Percentiles rank a stretch among this genome's conserved stretches.
These are phyloP conservation scores for Amphicarpaea edgeworthii DNA, from an alignment of 306 rosid species.

Conservation along the genomic window DNA sequence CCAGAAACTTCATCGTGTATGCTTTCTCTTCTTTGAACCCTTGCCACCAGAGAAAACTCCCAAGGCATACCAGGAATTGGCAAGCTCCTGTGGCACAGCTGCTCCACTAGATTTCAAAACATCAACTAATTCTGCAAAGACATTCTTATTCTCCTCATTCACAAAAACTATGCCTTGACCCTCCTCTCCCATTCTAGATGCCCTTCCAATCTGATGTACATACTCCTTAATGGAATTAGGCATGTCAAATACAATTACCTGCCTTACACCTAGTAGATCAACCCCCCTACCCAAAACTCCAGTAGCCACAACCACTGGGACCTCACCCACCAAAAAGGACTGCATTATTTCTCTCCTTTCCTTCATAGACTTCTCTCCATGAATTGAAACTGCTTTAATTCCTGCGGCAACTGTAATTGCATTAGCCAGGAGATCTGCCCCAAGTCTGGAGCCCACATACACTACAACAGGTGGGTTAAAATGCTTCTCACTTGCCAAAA, in stretches of 20 bases:
- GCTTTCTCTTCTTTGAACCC: conserved; percentile 55
- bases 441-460: conserved; percentile 78
- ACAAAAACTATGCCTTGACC: conserved; percentile 79
- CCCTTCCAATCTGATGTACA: conserved; percentile 89
- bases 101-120: conserved; percentile 72
- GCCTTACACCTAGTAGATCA: conserved; percentile 80
- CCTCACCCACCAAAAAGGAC: conserved; percentile 71
- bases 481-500: conserved; percentile 71
- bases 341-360: conserved; percentile 86
- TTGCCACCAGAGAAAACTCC: conserved; percentile 49
- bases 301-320: conserved; percentile 82
- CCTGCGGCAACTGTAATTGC: conserved; percentile 76
- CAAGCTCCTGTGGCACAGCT: conserved; percentile 75
- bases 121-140: conserved; percentile 66
- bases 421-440: conserved; percentile 84
- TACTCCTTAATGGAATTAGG: conserved; percentile 84
- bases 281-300: conserved; percentile 89
- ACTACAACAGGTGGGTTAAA: conserved; percentile 81
- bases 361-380: conserved; percentile 86
- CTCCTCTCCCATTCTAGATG: conserved; percentile 89
- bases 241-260: conserved; percentile 84
- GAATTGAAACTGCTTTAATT: conserved; percentile 71
- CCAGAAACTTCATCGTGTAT: conserved; percentile 39
- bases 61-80: conserved; percentile 53
- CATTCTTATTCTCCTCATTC: conserved; percentile 70